A percentile compares a stretch with the other conserved stretches of the same genome.
Conservation (phyloP, 805 yeast genomes). For the Wickerhamiella domercqiae region DNA sequence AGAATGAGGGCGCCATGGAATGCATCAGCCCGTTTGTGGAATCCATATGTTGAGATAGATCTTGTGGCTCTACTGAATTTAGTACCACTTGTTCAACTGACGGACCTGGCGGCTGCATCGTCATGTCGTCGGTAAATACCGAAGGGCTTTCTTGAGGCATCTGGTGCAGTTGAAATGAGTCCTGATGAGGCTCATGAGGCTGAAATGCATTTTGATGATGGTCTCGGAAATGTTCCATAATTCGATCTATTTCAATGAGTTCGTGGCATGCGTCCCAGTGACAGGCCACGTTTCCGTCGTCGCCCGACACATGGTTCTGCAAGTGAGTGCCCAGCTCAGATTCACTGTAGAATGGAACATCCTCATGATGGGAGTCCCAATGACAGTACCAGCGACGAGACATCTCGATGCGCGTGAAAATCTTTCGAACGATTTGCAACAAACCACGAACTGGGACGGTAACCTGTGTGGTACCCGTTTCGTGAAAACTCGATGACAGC, state of each 20-base stretch:
- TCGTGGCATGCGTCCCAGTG: conserved; percentile 29
- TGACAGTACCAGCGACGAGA: conserved; percentile 19
- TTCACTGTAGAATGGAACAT: conserved; percentile 18
- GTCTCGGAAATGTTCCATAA: conserved; percentile 16
- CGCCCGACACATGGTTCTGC: conserved; percentile 11
- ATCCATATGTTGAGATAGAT: too few relatives aligned
- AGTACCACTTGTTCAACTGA: not conserved
- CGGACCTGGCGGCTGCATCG: too few relatives aligned
- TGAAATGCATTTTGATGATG: conserved; percentile 18
- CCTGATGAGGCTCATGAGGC: conserved; percentile 17
- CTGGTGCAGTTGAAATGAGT: not conserved
- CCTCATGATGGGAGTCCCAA: conserved; percentile 24
- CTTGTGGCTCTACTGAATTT: not conserved
- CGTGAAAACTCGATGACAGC: too few relatives aligned
- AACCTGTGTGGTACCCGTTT: not conserved
- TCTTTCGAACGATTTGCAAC: too few relatives aligned
- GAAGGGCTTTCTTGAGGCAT: not conserved
- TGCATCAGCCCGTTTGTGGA: too few relatives aligned
- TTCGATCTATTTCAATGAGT: conserved; percentile 17
- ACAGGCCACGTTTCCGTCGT: conserved; percentile 18
- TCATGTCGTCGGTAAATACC: not conserved
- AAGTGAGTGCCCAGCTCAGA: conserved; percentile 21
- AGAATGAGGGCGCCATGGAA: too few relatives aligned
- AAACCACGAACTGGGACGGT: not conserved
- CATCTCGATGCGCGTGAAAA: conserved; percentile 2